Percentiles rank a stretch among this genome's conserved stretches.
Evolutionary conservation across 2,329 filamentous ascomycete genomes (phyloP).

Genomic region (Xylariaceae sp.): DNA sequence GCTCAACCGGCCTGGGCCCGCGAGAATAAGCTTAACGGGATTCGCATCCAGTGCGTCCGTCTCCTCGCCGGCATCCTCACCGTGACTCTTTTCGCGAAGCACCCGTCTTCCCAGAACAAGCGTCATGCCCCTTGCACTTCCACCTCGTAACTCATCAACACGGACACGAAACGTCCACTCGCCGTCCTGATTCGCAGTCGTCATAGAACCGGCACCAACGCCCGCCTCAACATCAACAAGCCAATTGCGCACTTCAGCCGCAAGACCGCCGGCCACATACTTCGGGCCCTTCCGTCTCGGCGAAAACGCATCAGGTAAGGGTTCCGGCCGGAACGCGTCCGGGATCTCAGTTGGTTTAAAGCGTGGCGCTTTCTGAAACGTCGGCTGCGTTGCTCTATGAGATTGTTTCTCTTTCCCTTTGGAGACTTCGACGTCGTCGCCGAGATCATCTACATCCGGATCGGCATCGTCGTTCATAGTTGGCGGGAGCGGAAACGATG

Average conservation of each 20-base stretch:
- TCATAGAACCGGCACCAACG: slow-evolving; percentile 16
- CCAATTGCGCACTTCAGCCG: slow-evolving; percentile 41
- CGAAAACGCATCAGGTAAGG: slow-evolving; percentile 37
- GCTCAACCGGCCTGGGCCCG: slow-evolving; percentile 27
- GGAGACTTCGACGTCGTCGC: slow-evolving; percentile 3
- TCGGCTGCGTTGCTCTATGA: slow-evolving; percentile 25
- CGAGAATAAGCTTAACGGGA: slow-evolving; percentile 24
- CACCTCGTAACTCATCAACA: slow-evolving; percentile 26
- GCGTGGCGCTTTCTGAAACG: slow-evolving; percentile 35
- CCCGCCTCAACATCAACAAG: slow-evolving; percentile 39
- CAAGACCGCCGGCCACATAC: slow-evolving; percentile 39
- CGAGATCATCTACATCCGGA: not conserved
- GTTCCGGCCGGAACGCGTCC: slow-evolving; percentile 21
- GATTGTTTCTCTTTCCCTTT: slow-evolving; percentile 5
- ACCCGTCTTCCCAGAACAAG: slow-evolving; percentile 26
- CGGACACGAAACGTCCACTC: slow-evolving; percentile 24
- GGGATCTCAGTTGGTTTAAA: slow-evolving; percentile 33
- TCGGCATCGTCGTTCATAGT: slow-evolving; percentile 1
- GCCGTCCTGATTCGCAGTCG: slow-evolving; percentile 8
- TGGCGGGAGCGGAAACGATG: slow-evolving; percentile 7
- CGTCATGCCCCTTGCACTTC: slow-evolving; percentile 24
- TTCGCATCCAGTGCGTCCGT: slow-evolving; percentile 1
- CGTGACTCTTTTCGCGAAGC: not conserved
- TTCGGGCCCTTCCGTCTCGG: slow-evolving; percentile 33
- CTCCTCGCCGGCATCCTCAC: not conserved